These are phyloP conservation scores for Aspergillus transmontanensis DNA, from an alignment of 2,329 filamentous ascomycete genomes.

Conservation along the genomic window DNA sequence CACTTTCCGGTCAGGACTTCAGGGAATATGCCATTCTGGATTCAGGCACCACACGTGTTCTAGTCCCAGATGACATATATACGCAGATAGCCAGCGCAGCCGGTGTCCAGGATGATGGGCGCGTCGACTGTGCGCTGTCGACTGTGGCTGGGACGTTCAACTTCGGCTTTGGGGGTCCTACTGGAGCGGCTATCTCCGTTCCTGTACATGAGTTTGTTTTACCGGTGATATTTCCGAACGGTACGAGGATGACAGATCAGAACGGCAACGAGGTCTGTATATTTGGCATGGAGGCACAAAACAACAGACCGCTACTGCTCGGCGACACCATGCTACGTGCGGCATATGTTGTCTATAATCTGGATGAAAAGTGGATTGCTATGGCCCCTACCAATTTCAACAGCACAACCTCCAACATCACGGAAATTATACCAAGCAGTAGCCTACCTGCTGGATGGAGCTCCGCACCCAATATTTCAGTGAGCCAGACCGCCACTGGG, in stretches of 20 bases:
- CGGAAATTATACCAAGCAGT: neutral
- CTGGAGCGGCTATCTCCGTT: neutral
- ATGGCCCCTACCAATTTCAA: neutral
- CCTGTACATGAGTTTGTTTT: neutral
- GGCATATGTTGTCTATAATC: neutral
- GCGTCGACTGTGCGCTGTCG: neutral
- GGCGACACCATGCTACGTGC: neutral
- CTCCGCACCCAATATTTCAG: neutral
- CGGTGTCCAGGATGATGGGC: no score
- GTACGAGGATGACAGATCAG: neutral
- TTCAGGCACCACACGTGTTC: neutral
- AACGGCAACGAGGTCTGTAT: neutral
- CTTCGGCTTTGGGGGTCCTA: neutral
- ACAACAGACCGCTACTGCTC: neutral
- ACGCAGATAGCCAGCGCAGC: neutral
- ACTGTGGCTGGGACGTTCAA: neutral
- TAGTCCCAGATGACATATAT: neutral
- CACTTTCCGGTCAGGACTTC: neutral
- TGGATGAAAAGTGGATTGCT: neutral
- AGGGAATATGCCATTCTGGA: neutral
- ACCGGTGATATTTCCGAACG: neutral
- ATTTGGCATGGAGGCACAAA: neutral
- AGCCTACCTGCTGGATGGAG: neutral
- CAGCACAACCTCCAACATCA: neutral
- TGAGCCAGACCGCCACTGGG: neutral